Conservation (phyloP, 495 filamentous ascomycete genomes). For the Zalerion maritima region DNA sequence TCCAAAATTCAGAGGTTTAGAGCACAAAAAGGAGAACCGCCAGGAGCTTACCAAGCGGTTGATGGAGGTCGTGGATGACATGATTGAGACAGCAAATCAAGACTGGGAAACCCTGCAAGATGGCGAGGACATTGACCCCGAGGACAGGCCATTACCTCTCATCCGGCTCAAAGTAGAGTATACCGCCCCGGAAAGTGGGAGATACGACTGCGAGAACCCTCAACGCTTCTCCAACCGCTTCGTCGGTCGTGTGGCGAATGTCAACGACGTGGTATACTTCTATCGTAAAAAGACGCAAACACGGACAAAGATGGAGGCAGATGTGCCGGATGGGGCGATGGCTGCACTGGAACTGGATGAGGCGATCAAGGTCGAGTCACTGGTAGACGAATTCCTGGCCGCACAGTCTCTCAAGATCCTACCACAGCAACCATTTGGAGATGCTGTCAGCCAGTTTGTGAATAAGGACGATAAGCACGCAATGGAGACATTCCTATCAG, state of each 20-base stretch:
- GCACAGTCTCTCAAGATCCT: slow-evolving; percentile 81
- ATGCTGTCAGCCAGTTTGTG: slow-evolving; percentile 86
- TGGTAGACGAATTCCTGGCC: slow-evolving; percentile 73
- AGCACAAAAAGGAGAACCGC: slow-evolving; percentile 68
- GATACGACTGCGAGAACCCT: slow-evolving; percentile 87
- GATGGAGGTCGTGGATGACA: slow-evolving; percentile 58
- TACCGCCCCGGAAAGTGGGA: slow-evolving; percentile 70
- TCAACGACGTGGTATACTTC: slow-evolving; percentile 86
- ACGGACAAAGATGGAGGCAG: slow-evolving; percentile 21
- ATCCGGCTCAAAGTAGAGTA: slow-evolving; percentile 85
- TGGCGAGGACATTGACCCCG: slow-evolving; percentile 31
- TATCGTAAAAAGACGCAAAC: slow-evolving; percentile 61
- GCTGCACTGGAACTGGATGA: slow-evolving; percentile 50
- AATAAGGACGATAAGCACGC: slow-evolving; percentile 92
- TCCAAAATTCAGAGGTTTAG: slow-evolving; percentile 58
- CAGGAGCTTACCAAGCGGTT: slow-evolving; percentile 64
- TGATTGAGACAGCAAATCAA: slow-evolving; percentile 71
- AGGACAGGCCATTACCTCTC: slow-evolving; percentile 62
- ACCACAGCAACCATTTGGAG: slow-evolving; percentile 78
- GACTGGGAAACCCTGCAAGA: slow-evolving; percentile 68
- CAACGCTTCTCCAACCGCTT: slow-evolving; percentile 96
- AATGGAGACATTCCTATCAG: slow-evolving; percentile 75
- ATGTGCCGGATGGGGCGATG: slow-evolving; percentile 42
- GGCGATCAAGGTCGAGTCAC: slow-evolving; percentile 68
- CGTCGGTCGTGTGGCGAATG: slow-evolving; percentile 76